A percentile compares a stretch with the other conserved stretches of the same genome.
phyloP scores from a whole-genome alignment of 352 stramenopile species.

The Phytophthora pluvialis region DNA sequence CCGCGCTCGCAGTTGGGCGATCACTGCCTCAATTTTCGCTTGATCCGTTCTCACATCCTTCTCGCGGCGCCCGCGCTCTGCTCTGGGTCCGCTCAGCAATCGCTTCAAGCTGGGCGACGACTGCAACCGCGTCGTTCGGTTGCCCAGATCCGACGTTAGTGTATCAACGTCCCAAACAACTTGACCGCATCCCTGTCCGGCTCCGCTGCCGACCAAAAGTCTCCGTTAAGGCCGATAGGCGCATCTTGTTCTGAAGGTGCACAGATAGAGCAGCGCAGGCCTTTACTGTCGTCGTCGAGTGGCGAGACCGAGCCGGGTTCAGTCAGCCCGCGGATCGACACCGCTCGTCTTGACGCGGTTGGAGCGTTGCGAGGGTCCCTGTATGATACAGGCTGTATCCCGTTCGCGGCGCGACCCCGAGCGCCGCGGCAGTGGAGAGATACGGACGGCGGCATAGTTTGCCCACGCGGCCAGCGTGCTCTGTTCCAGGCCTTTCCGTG shows the following conservation, averaged over 20 bases:
- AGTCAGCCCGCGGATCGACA: conserved; percentile 2
- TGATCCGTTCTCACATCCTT: conserved; percentile 25
- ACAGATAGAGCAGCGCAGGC: neutral
- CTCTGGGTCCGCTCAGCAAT: conserved; percentile 27
- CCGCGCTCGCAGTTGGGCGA: conserved; percentile 9
- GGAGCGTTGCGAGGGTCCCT: conserved; percentile 13
- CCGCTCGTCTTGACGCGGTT: conserved; percentile 21
- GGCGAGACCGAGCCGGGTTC: neutral
- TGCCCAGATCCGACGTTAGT: conserved; percentile 1
- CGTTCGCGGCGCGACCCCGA: neutral
- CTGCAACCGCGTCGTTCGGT: conserved; percentile 16
- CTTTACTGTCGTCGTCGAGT: conserved; percentile 19
- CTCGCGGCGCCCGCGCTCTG: conserved; percentile 3
- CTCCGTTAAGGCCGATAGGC: conserved; percentile 1
- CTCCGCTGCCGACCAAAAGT: neutral
- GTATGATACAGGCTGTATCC: conserved; percentile 1
- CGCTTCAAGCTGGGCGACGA: conserved; percentile 10
- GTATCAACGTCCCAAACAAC: neutral
- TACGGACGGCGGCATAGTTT: conserved; percentile 31
- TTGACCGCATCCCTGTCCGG: neutral
- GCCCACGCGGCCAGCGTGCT: conserved; percentile 15
- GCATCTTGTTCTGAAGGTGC: neutral
- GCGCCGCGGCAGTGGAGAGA: conserved; percentile 18
- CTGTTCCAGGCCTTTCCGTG: conserved; percentile 29
- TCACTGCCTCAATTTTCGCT: conserved; percentile 9